Conservation (phyloP, 1,284 basidiomycete genomes). For the Boletellus dicymbophilus region DNA sequence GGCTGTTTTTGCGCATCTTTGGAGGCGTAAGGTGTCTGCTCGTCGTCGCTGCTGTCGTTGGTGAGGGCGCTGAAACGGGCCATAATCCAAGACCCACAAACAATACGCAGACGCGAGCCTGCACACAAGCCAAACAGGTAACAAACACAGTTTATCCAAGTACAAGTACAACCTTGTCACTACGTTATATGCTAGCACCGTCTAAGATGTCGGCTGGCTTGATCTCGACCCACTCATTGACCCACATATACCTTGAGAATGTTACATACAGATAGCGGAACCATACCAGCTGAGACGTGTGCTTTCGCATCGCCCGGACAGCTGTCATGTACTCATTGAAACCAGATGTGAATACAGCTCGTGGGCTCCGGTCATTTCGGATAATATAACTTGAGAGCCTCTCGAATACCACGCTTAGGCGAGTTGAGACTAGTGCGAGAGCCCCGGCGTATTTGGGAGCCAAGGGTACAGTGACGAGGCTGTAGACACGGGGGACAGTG, state of each 20-base stretch:
- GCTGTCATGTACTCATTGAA: constrained; percentile 57
- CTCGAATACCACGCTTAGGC: constrained; percentile 39
- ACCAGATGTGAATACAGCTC: constrained; percentile 50
- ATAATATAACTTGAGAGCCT: constrained; percentile 15
- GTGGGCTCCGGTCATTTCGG: neutral
- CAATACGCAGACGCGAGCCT: constrained; percentile 21
- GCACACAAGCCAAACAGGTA: constrained; percentile 31
- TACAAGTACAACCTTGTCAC: neutral
- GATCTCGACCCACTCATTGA: constrained; percentile 72
- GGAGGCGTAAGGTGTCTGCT: constrained; percentile 25
- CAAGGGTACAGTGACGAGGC: constrained; percentile 60
- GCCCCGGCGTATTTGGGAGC: constrained; percentile 63
- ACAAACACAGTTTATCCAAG: constrained; percentile 13
- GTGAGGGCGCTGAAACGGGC: constrained; percentile 43
- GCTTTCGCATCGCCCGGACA: constrained; percentile 72
- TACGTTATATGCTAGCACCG: neutral
- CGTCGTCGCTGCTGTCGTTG: constrained; percentile 44
- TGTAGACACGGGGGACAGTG: constrained; percentile 50
- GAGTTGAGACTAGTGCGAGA: constrained; percentile 48
- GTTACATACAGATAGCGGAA: constrained; percentile 85
- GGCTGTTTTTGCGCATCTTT: constrained; percentile 21
- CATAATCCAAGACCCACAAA: constrained; percentile 32
- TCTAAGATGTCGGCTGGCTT: neutral
- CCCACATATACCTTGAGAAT: constrained; percentile 93
- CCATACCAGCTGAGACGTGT: constrained; percentile 84